Base-by-base conservation (phyloP, 495 filamentous ascomycete species). In the Trichoderma asperelloides region DNA sequence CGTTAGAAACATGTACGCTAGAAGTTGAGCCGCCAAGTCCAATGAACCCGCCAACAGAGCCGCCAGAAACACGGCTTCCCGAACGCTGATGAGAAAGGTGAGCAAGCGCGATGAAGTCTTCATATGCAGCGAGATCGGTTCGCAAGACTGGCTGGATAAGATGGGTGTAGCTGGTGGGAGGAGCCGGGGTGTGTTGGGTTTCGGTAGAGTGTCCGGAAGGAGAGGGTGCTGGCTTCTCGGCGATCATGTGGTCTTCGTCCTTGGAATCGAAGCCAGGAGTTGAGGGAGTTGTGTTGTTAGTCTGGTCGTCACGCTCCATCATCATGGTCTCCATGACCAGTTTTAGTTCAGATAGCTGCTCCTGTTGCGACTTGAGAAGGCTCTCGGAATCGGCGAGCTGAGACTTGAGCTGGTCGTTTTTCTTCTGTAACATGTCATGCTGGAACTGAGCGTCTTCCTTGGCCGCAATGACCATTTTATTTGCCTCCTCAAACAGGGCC, bases 401-500 rank as follows among this genome's bases (percentile, higher is more conserved):
- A 8, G 75, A 72, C 41, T 66, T 72, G 43, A 98, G 92, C 69
- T 74, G 73, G 63, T 78, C 77, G 64, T 75, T 77, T 37, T 75
- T 76, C 25, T 73, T 71, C 2, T 76, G 74, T 67, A 77, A 43
- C 0, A 67, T 68, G 25, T 78, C 75, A 57, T 78, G 75, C 67
- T 78, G 75, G 3, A 55, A 43, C 37, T 74, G 69, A 41, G 77
- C 77, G 37, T 78, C 75, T 49, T 78, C 77, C 69, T 78, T 78
- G 47, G 74, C 77, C 27, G 74, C 88, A 64, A 93, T 90, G 65
- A 98, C 95, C 95, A 98, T 97, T 85, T 92, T 78, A 70, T 98
- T 97, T 40, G 95, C 95, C 81, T 98, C 94, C 74, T 96, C 92
- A 69, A 98, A 98, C 21, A 98, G 81, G 30, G 90, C 91, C 5